Evolutionary conservation across 2,329 filamentous ascomycete genomes (phyloP).

Genomic region (Aspergillus tamarii): DNA sequence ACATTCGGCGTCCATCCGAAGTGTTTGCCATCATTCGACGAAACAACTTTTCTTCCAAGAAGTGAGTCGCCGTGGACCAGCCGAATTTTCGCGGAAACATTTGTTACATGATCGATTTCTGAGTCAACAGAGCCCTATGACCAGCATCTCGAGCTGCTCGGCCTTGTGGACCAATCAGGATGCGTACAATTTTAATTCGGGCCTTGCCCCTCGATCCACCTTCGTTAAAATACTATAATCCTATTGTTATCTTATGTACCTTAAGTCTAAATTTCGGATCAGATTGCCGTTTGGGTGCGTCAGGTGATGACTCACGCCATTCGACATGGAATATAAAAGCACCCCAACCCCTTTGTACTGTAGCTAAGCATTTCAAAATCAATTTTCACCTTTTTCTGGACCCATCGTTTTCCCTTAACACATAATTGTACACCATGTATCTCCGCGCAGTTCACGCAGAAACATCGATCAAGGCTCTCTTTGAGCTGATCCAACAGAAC

Average conservation of each 20-base stretch:
- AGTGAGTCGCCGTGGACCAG: not conserved
- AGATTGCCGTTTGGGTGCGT: not conserved
- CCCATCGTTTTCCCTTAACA: not conserved
- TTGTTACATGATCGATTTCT: not conserved
- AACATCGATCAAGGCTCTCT: slow-evolving; percentile 50
- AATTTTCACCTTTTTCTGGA: not conserved
- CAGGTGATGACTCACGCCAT: not conserved
- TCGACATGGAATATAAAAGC: not conserved
- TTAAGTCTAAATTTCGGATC: too few species aligned
- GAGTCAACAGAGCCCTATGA: not conserved
- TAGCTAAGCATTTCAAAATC: not conserved
- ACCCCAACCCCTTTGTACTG: not conserved
- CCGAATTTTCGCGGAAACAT: not conserved
- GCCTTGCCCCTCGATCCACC: not conserved
- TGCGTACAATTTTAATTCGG: not conserved
- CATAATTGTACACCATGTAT: slow-evolving; percentile 54
- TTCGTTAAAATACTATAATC: too few species aligned
- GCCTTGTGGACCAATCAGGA: slow-evolving; percentile 14
- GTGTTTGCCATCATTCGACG: not conserved
- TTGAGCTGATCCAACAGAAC: slow-evolving; percentile 60
- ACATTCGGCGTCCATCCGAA: not conserved
- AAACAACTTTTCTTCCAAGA: not conserved
- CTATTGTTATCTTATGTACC: too few species aligned
- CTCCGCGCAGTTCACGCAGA: slow-evolving; percentile 59
- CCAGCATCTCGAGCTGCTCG: slow-evolving; percentile 1